Percentiles rank a stretch among this genome's conserved stretches.
Conservation (phyloP, 1,284 basidiomycete species). For the Volvariella volvacea region DNA sequence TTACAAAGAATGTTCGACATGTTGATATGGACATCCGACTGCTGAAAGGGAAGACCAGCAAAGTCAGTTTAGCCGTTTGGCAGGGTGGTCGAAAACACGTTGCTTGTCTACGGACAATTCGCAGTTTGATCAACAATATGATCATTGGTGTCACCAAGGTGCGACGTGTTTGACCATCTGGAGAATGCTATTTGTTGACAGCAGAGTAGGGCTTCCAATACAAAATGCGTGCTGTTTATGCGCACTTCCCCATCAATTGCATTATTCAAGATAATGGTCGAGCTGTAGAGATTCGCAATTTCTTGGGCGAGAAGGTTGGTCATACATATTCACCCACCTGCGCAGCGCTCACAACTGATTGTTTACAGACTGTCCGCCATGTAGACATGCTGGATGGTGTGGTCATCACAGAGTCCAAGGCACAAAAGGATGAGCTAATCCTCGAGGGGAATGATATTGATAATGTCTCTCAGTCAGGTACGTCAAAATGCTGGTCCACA, state of each 20-base stretch:
- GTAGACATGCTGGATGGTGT: conserved; percentile 92
- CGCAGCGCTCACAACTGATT: no score
- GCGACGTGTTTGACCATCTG: conserved; percentile 14
- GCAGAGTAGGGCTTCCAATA: conserved; percentile 84
- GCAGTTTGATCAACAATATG: conserved; percentile 95
- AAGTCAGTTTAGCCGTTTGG: conserved; percentile 94
- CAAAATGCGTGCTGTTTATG: conserved; percentile 99
- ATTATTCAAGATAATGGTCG: conserved; percentile 84
- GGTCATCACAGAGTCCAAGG: conserved; percentile 83
- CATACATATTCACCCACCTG: background rate
- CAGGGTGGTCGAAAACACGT: conserved; percentile 98
- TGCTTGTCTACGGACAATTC: conserved; percentile 95
- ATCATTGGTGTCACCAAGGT: conserved; percentile 95
- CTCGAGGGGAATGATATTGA: conserved; percentile 93
- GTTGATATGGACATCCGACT: conserved; percentile 95
- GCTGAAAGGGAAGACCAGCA: conserved; percentile 64
- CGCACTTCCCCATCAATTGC: conserved; percentile 99
- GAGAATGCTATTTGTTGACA: conserved; percentile 3
- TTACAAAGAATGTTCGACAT: conserved; percentile 91
- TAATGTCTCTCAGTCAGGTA: conserved; percentile 91
- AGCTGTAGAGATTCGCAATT: conserved; percentile 95
- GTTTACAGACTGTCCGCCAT: conserved; percentile 76
- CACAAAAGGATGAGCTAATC: conserved; percentile 95
- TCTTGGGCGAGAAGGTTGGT: conserved; percentile 88
- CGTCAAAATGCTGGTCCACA: conserved; percentile 13